Conservation (phyloP, 2,329 filamentous ascomycete species). For the Botrytis pseudocinerea region DNA sequence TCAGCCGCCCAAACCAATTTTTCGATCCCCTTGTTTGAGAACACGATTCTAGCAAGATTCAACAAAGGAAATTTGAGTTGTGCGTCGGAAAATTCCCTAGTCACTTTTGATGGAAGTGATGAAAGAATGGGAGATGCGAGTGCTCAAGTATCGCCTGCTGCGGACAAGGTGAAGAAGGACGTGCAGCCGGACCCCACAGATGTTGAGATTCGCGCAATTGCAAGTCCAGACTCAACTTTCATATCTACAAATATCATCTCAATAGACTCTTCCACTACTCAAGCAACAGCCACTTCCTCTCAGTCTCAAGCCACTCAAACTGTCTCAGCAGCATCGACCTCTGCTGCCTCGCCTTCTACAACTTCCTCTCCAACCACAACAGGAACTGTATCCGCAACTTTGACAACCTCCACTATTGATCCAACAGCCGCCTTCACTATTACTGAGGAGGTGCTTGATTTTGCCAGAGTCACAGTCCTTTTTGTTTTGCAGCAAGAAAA, state of each 20-base stretch:
- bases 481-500: constrained; percentile 60
- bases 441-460: constrained; percentile 60
- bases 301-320: background rate
- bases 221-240: constrained; percentile 24
- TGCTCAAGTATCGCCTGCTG: constrained; percentile 24
- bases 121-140: constrained; percentile 28
- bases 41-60: constrained; percentile 72
- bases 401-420: constrained; percentile 23
- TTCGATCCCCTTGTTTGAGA: constrained; percentile 70
- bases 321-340: constrained; percentile 3
- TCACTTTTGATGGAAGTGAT: constrained; percentile 70
- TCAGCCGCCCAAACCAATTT: constrained; percentile 65
- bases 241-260: constrained; percentile 22
- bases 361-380: constrained; percentile 26
- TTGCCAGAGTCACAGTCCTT: constrained; percentile 62
- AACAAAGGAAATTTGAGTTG: constrained; percentile 76
- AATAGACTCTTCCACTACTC: background rate
- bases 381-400: constrained; percentile 23
- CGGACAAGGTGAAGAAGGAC: background rate
- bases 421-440: constrained; percentile 46
- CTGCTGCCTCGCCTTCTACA: constrained; percentile 20
- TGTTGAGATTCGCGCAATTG: background rate
- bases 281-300: background rate
- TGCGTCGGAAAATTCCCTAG: constrained; percentile 79
- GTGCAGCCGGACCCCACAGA: background rate